Percentiles rank a stretch among this genome's conserved stretches.
Evolutionary conservation across 352 stramenopile species (phyloP).

Genomic region (Aphanomyces invadans): DNA sequence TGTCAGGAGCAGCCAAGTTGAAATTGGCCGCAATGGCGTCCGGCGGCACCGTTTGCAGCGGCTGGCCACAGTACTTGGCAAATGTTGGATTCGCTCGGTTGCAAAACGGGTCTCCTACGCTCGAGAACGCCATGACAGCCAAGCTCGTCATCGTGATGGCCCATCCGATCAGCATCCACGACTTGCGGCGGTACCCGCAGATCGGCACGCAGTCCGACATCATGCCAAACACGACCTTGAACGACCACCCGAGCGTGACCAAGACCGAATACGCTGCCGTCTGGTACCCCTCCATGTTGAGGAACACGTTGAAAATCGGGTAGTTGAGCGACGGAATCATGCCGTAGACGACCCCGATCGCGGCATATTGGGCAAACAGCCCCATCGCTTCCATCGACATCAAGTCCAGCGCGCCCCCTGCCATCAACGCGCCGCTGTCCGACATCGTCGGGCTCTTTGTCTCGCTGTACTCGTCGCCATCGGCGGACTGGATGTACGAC

Average conservation of each 20-base stretch:
- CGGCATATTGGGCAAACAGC: constrained; percentile 31
- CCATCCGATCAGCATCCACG: constrained; percentile 38
- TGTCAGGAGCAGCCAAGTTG: not conserved
- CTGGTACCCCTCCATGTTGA: constrained; percentile 26
- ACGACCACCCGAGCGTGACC: constrained; percentile 25
- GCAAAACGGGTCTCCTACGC: constrained; percentile 37
- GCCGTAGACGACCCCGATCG: constrained; percentile 30
- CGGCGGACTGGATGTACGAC: constrained; percentile 7
- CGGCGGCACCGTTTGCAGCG: not conserved
- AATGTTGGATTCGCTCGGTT: constrained; percentile 3
- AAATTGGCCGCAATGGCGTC: not conserved
- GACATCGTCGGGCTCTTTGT: not conserved
- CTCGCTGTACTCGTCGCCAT: not conserved
- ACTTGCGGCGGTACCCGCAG: constrained; percentile 35
- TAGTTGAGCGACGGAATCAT: constrained; percentile 31
- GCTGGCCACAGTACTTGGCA: not conserved
- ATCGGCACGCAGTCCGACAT: constrained; percentile 35
- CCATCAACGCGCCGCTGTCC: constrained; percentile 32
- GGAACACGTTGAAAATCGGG: constrained; percentile 31
- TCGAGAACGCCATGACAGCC: constrained; percentile 33
- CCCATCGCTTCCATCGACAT: constrained; percentile 29
- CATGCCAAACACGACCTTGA: constrained; percentile 36
- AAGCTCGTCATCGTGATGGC: constrained; percentile 32
- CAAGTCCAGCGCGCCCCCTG: constrained; percentile 32
- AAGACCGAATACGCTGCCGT: constrained; percentile 21